phyloP scores from a whole-genome alignment of 345 rosid genomes.

The Syzygium grande region DNA sequence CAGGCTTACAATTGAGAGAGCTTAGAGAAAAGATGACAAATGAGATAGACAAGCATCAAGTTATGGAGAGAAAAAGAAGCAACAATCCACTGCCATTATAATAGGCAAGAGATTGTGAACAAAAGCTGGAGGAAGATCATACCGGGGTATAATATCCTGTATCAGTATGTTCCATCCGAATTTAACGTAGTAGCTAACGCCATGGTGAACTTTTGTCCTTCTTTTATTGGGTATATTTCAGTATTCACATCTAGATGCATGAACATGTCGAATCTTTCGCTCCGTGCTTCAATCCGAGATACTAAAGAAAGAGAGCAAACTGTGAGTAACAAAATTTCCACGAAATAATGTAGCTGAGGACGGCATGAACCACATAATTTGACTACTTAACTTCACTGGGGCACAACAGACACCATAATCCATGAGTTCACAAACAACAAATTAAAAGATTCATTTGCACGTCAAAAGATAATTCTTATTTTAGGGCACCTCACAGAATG shows the following conservation, averaged over 20 bases:
- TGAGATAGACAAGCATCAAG: background rate
- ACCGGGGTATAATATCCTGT: constrained; percentile 66
- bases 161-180: constrained; percentile 67
- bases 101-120: background rate
- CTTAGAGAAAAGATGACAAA: background rate
- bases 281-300: constrained; percentile 56
- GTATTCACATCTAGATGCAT: constrained; percentile 62
- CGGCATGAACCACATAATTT: background rate
- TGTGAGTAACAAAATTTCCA: background rate
- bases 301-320: constrained; percentile 21
- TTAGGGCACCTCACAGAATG: background rate
- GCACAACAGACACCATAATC: background rate
- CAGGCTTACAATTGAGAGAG: background rate
- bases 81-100: background rate
- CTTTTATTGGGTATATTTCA: constrained; percentile 52
- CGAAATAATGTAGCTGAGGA: background rate
- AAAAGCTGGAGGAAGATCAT: background rate
- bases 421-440: background rate
- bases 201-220: constrained; percentile 52
- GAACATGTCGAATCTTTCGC: constrained; percentile 54
- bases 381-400: background rate
- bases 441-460: background rate
- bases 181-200: constrained; percentile 59
- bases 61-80: background rate
- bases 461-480: background rate